These are phyloP conservation scores for Colletotrichum sp. DNA, from an alignment of 2,329 filamentous ascomycete species.

Conservation along the genomic window DNA sequence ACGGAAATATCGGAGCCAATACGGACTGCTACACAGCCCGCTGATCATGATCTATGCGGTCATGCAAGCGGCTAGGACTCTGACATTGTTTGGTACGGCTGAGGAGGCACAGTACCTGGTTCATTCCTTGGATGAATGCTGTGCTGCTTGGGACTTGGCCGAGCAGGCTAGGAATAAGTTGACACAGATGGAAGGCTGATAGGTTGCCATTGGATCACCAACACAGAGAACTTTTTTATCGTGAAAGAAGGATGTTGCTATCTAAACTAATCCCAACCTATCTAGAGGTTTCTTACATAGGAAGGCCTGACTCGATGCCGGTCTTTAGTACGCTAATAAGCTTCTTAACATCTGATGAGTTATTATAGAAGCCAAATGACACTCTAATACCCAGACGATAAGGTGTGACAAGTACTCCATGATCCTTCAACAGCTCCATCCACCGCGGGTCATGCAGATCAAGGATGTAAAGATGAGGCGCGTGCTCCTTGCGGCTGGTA, in stretches of 20 bases:
- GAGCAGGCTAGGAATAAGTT: not conserved
- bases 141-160: not conserved
- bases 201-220: not conserved
- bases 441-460: slow-evolving; percentile 25
- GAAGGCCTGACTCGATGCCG: not conserved
- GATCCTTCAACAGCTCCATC: slow-evolving; percentile 23
- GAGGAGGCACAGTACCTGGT: not conserved
- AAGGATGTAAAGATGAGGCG: slow-evolving; percentile 34
- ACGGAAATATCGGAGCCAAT: slow-evolving; percentile 24
- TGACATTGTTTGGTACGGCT: not conserved
- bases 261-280: not conserved
- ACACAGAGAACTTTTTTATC: not conserved
- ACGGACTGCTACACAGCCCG: not conserved
- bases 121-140: not conserved
- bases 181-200: not conserved
- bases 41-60: not conserved
- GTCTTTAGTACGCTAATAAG: not conserved
- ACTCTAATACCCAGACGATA: slow-evolving; percentile 31
- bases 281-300: not conserved
- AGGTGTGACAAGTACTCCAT: slow-evolving; percentile 22
- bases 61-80: not conserved
- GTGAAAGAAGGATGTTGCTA: not conserved
- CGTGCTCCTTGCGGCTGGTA: slow-evolving; percentile 19
- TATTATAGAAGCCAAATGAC: slow-evolving; percentile 31
- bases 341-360: slow-evolving; percentile 24